These are phyloP conservation scores for Microascus cirrosus DNA, from an alignment of 2,329 filamentous ascomycete genomes.

Conservation along the genomic window DNA sequence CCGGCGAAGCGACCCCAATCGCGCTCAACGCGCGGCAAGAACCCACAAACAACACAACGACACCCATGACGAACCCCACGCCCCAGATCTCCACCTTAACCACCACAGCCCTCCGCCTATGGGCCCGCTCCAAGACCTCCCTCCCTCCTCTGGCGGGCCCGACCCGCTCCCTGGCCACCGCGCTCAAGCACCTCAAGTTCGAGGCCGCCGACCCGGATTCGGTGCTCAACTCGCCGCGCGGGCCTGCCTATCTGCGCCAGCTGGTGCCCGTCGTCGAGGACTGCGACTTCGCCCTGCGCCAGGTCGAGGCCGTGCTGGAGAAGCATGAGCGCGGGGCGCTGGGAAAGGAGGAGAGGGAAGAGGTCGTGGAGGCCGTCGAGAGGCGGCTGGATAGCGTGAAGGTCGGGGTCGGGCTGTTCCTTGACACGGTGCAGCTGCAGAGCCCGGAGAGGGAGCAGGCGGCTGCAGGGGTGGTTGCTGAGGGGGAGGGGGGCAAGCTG, in stretches of 20 bases:
- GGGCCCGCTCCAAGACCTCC: conserved; percentile 31
- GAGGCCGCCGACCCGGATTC: conserved; percentile 48
- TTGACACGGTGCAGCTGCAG: conserved; percentile 45
- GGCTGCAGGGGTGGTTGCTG: not conserved
- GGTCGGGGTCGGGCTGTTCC: conserved; percentile 40
- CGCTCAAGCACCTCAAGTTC: conserved; percentile 44
- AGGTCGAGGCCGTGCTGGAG: conserved; percentile 41
- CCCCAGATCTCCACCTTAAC: conserved; percentile 44
- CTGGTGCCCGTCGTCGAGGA: conserved; percentile 42
- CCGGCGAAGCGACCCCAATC: not conserved
- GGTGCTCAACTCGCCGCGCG: conserved; percentile 31
- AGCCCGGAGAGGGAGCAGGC: conserved; percentile 27
- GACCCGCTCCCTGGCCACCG: conserved; percentile 41
- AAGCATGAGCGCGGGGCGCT: conserved; percentile 24
- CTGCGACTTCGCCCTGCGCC: conserved; percentile 40
- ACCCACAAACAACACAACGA: not conserved
- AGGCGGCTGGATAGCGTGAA: conserved; percentile 39
- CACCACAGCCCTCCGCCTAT: conserved; percentile 42
- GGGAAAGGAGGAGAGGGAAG: conserved; percentile 7
- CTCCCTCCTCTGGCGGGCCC: conserved; percentile 37
- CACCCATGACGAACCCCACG: conserved; percentile 10
- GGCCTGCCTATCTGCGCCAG: conserved; percentile 33
- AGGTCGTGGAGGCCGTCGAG: conserved; percentile 19
- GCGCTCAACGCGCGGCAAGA: not conserved
- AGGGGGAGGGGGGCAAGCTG: conserved; percentile 18